A percentile compares a stretch with the other conserved stretches of the same genome.
These are phyloP conservation scores for Sporothrix phasma DNA, from an alignment of 2,329 filamentous ascomycete species.

Conservation along the genomic window DNA sequence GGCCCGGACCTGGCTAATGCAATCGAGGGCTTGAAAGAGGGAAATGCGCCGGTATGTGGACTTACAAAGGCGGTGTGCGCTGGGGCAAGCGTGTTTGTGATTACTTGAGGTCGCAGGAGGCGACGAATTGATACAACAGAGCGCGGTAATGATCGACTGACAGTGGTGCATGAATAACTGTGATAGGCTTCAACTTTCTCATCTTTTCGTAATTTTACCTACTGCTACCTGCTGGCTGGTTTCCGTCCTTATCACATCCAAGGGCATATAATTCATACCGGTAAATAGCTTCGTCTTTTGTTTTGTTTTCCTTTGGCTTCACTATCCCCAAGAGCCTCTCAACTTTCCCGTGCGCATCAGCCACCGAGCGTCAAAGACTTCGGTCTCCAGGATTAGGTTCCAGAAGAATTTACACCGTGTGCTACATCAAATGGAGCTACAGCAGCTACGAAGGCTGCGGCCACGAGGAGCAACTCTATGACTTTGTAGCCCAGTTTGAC, in stretches of 20 bases:
- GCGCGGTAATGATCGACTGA: too few species aligned
- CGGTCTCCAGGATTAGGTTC: too few species aligned
- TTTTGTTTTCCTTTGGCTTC: too few species aligned
- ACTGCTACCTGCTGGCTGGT: too few species aligned
- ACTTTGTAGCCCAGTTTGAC: too few species aligned
- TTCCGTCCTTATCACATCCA: background rate
- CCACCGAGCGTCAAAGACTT: too few species aligned
- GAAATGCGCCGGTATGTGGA: conserved; percentile 45
- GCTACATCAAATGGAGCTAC: background rate
- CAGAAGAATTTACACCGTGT: too few species aligned
- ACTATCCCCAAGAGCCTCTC: background rate
- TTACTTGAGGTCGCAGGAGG: conserved; percentile 30
- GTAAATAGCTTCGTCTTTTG: too few species aligned
- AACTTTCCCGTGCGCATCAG: background rate
- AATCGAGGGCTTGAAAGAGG: conserved; percentile 40
- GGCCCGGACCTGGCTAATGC: conserved; percentile 39
- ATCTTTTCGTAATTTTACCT: background rate
- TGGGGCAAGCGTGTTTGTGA: conserved; percentile 39
- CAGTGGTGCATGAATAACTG: background rate
- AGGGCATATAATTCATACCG: background rate
- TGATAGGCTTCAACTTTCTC: background rate
- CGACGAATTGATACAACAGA: background rate
- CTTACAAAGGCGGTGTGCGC: conserved; percentile 39
- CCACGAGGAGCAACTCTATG: background rate
- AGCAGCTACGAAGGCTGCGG: background rate